These are phyloP conservation scores for Calonectria pauciramosa DNA, from an alignment of 2,329 filamentous ascomycete genomes.

Conservation along the genomic window DNA sequence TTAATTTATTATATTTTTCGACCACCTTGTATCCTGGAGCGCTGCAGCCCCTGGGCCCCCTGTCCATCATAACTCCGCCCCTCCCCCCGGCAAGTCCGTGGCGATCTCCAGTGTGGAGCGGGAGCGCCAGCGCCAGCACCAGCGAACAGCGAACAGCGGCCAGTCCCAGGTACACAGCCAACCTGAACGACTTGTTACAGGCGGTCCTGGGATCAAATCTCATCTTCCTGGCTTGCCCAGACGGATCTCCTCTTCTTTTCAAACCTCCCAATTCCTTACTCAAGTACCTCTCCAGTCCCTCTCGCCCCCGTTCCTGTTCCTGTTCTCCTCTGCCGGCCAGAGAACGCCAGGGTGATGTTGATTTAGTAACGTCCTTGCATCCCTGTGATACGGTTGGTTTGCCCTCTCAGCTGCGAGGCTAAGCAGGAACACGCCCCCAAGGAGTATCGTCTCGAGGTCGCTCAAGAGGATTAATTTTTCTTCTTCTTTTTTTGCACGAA, in stretches of 20 bases:
- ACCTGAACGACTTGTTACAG: slow-evolving; percentile 33
- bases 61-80: slow-evolving; percentile 35
- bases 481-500: not conserved
- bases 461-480: not conserved
- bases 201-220: slow-evolving; percentile 27
- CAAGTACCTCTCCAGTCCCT: slow-evolving; percentile 10
- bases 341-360: slow-evolving; percentile 46
- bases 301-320: slow-evolving; percentile 18
- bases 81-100: slow-evolving; percentile 42
- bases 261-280: slow-evolving; percentile 24
- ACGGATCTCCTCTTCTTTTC: slow-evolving; percentile 11
- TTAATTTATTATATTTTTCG: slow-evolving; percentile 8
- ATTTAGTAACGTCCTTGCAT: slow-evolving; percentile 39
- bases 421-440: slow-evolving; percentile 28
- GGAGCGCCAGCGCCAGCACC: slow-evolving; percentile 29
- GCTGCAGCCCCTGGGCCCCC: slow-evolving; percentile 31
- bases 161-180: slow-evolving; percentile 38
- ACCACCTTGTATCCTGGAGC: not conserved
- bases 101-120: slow-evolving; percentile 46
- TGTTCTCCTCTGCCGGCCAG: slow-evolving; percentile 46
- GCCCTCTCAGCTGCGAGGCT: slow-evolving; percentile 19
- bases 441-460: slow-evolving; percentile 29
- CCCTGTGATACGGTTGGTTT: slow-evolving; percentile 41
- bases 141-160: slow-evolving; percentile 10
- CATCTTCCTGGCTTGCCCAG: slow-evolving; percentile 16